Base-by-base conservation (phyloP, 768 basidiomycete species). In the Suillus hirtellus region DNA sequence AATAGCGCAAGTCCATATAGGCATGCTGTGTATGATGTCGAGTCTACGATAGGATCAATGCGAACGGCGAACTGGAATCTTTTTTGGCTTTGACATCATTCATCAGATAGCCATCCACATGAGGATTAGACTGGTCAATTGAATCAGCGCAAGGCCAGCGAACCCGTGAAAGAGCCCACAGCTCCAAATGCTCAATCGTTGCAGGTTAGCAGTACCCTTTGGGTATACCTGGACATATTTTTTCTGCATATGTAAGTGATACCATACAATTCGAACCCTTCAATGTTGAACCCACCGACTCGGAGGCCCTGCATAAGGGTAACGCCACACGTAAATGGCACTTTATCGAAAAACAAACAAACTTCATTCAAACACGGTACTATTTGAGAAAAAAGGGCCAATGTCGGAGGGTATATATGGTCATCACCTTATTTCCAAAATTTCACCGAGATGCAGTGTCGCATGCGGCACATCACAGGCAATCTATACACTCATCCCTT, bases 371-470 rank as follows among this genome's bases (percentile, higher is more conserved):
- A 34, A 53, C 10, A 3, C 50, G 19, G 31, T 10, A 53, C 19
- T 34, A 31, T 14, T 52, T 31, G 17, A n/a, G n/a, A 8, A 31
- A 31, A 24, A 52, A 52, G 50, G 24, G 31, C 19, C 50, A 27
- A 27, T 27, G 43, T 40, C 38, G 38, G 21, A 15, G 24, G 49
- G 15, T 27, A 27, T 52, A 12, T 52, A 31, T 31, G 19, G 10
- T 34, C 31, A 34, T 19, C 52, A 53, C 31, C 52, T 53, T 12
- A 35, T n/a, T 35, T 53, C 52, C 52, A 61, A 24, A 58, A 47
- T 49, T 34, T 52, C 40, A 19, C 11, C 3, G 6, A 24, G 9
- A 60, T 61, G 38, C 47, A 58, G 59, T 59, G 53, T 31, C 61
- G 40, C 64, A 17, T 49, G 53, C 34, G 38, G 43, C 52, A 19